Evolutionary conservation across 106 monocot species (phyloP).

Genomic region (Dendrobium catenatum): DNA sequence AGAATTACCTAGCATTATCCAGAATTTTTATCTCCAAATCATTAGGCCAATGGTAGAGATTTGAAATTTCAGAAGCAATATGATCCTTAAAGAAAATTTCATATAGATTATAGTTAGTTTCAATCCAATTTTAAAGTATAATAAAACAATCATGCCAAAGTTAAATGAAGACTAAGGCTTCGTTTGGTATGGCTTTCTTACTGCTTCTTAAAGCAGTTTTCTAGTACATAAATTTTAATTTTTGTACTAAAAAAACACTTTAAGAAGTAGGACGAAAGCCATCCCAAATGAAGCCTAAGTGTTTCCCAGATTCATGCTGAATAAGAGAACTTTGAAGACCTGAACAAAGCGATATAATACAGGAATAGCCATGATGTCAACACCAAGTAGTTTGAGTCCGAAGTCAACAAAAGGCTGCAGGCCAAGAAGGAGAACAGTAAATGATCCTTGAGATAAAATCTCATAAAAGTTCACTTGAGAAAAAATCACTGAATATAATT

Average conservation of each 20-base stretch:
- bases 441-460: not conserved
- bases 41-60: conserved; percentile 70
- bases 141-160: not conserved
- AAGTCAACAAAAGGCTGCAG: conserved; percentile 81
- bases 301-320: not conserved
- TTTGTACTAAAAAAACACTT: no score
- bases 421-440: not conserved
- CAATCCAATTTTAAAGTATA: conserved; percentile 1
- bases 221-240: no score
- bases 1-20: conserved; percentile 44
- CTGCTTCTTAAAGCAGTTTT: no score
- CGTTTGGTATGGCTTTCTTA: no score
- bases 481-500: not conserved
- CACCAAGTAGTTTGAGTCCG: conserved; percentile 75
- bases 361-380: conserved; percentile 88
- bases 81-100: conserved; percentile 19
- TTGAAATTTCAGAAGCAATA: conserved; percentile 52
- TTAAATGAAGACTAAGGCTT: not conserved
- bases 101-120: not conserved
- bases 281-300: not conserved
- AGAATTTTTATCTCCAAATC: conserved; percentile 53
- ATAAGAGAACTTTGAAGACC: conserved; percentile 26
- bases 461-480: not conserved
- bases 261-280: no score
- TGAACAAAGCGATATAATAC: conserved; percentile 59